Evolutionary conservation across 495 filamentous ascomycete genomes (phyloP), one percentile per base, ranked within the genome.

Genomic region (Podospora didyma): DNA sequence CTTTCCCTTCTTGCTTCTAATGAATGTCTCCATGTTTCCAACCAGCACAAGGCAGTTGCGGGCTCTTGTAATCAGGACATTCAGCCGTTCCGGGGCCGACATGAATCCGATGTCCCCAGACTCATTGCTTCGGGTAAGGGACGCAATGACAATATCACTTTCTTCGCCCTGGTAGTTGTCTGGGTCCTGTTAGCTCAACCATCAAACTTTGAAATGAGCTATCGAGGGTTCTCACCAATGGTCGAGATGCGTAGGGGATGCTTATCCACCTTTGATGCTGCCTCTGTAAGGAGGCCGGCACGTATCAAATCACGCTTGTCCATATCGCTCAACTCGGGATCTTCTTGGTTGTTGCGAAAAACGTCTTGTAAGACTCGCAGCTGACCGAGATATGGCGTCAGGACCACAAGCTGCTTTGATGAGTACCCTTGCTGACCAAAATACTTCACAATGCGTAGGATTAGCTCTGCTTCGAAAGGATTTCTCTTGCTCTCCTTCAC

Each of bases 101-200:
- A 93, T 89, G 69, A 93, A 93, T 1, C 89, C 89, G 35, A 90
- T 87, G 37, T 90, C 86, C 0, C 80, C 75, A 0, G 55, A 53
- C 1, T 68, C 57, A 59, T 92, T 93, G 64, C 87, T 87, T 11
- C 89, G 73, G 0, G 87, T 89, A 5, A 92, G 66, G 0, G 80
- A 82, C 0, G 69, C 84, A 34, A 93, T 76, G 1, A 92, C 86
- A 23, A 91, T 87, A 6, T 91, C 82, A 48, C 82, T 87, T 56
- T 93, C 89, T 59, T 93, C 88, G 2, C 89, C 89, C 66, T 92
- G 89, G 56, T 86, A 93, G 54, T 92, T 92, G 62, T 92, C 87
- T 86, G 48, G 14, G 9, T 16, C 7, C 2, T 0, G 24, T 51
- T 16, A 45, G 39, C 42, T 50, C 23, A 31, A 3, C 22, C 11